These are phyloP conservation scores for Lasiodiplodia hormozganensis DNA, from an alignment of 2,329 filamentous ascomycete species.

Conservation along the genomic window DNA sequence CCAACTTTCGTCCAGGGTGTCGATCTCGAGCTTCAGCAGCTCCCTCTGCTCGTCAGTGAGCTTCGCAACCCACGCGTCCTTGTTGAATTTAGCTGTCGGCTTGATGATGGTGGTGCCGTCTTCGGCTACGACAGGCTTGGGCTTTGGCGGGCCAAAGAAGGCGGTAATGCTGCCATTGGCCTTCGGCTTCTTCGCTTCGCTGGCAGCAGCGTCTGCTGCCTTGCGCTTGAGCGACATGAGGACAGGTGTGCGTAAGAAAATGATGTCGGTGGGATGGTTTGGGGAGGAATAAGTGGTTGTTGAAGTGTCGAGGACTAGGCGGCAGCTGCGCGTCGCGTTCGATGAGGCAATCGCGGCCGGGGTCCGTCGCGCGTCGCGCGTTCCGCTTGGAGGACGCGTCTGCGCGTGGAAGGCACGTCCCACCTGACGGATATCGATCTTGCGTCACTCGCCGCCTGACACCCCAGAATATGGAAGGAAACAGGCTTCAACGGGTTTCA, in stretches of 20 bases:
- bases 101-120: slow-evolving; percentile 38
- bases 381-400: slow-evolving; percentile 9
- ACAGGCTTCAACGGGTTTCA: not conserved
- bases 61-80: slow-evolving; percentile 83
- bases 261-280: slow-evolving; percentile 10
- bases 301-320: not conserved
- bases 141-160: slow-evolving; percentile 81
- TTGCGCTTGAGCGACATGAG: slow-evolving; percentile 61
- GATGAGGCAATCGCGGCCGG: slow-evolving; percentile 24
- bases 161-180: slow-evolving; percentile 81
- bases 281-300: slow-evolving; percentile 1
- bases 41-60: slow-evolving; percentile 82
- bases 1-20: slow-evolving; percentile 92
- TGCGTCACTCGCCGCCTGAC: slow-evolving; percentile 15
- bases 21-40: slow-evolving; percentile 86
- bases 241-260: slow-evolving; percentile 18
- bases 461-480: not conserved
- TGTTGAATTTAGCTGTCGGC: slow-evolving; percentile 72
- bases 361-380: slow-evolving; percentile 12
- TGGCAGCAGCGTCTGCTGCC: slow-evolving; percentile 51
- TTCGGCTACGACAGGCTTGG: slow-evolving; percentile 37
- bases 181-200: slow-evolving; percentile 59
- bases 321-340: slow-evolving; percentile 14
- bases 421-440: slow-evolving; percentile 3
- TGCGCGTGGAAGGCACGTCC: not conserved